phyloP scores from a whole-genome alignment of 148 eudicot genomes.

The Tetragonia tetragonoides region DNA sequence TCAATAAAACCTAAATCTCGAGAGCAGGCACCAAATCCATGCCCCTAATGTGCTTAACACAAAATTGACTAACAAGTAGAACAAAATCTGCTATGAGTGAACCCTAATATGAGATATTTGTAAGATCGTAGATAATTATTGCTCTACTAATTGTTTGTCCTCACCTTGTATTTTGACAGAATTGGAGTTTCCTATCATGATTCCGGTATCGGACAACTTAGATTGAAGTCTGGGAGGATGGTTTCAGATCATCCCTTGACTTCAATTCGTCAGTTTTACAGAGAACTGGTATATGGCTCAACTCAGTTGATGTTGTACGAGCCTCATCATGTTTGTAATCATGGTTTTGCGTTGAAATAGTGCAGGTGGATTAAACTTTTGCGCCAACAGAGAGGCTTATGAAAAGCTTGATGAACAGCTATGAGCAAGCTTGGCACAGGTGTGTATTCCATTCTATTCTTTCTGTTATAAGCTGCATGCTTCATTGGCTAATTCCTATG shows the following conservation, averaged over 20 bases:
- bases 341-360: constrained; percentile 19
- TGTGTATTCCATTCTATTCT: constrained; percentile 17
- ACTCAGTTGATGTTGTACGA: constrained; percentile 18
- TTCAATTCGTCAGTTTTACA: constrained; percentile 66
- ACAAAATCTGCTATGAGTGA: too few relatives aligned
- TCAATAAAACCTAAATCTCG: background rate
- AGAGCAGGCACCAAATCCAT: too few relatives aligned
- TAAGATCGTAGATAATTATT: too few relatives aligned
- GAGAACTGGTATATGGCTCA: too few relatives aligned
- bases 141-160: background rate
- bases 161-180: constrained; percentile 36
- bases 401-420: constrained; percentile 90
- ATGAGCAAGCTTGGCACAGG: constrained; percentile 99
- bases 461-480: background rate
- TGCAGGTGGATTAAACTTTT: constrained; percentile 66
- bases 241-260: constrained; percentile 60
- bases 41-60: too few relatives aligned
- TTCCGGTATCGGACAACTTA: constrained; percentile 67
- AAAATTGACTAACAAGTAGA: too few relatives aligned
- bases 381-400: constrained; percentile 74
- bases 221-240: constrained; percentile 94
- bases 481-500: background rate
- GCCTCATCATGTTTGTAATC: constrained; percentile 11
- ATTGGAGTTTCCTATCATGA: constrained; percentile 90
- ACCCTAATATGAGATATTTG: too few relatives aligned